Conservation (phyloP, 129 eudicot species). For the Flaveria linearis region DNA sequence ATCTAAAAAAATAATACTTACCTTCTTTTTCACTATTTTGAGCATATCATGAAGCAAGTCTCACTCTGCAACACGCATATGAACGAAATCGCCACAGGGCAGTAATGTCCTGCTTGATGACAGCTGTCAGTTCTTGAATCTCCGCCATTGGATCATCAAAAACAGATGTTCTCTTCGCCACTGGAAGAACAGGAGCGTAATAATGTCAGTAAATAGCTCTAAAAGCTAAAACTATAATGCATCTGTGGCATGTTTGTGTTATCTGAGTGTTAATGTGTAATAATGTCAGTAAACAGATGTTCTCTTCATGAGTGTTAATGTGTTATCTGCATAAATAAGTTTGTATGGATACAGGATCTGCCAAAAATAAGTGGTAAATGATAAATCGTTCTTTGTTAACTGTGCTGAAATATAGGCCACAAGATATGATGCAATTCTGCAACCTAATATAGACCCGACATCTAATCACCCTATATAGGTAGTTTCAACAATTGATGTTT, state of each 20-base stretch:
- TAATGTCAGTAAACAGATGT: no score
- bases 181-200: slow-evolving; percentile 38
- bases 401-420: not conserved
- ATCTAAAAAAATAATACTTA: no score
- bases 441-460: not conserved
- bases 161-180: slow-evolving; percentile 84
- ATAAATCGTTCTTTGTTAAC: not conserved
- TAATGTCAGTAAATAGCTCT: not conserved
- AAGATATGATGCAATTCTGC: slow-evolving; percentile 5
- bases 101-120: slow-evolving; percentile 87
- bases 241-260: not conserved
- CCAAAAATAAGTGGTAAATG: not conserved
- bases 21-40: no score
- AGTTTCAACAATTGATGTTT: not conserved
- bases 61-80: no score
- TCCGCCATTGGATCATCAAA: slow-evolving; percentile 88
- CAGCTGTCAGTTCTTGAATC: slow-evolving; percentile 88
- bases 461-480: slow-evolving; percentile 4
- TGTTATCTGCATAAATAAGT: not conserved
- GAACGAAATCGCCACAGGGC: no score
- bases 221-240: not conserved
- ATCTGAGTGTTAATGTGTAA: no score
- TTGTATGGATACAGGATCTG: not conserved
- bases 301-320: not conserved
- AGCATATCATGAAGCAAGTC: no score